Conservation (phyloP, 1,139 yeast genomes). For the Geotrichum candidum region DNA sequence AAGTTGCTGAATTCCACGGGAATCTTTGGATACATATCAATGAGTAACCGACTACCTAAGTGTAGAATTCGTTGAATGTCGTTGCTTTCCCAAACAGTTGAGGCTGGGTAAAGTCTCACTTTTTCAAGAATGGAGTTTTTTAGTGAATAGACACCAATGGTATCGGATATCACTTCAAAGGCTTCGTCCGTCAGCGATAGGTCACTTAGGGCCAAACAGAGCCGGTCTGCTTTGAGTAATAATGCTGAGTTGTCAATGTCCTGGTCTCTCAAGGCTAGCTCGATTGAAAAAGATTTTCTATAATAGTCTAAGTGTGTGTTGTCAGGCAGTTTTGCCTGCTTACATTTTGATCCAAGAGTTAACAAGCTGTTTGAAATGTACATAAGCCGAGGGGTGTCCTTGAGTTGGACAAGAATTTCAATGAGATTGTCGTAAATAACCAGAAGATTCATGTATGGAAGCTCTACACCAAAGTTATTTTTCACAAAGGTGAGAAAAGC, state of each 20-base stretch:
- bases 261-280: slow-evolving; percentile 15
- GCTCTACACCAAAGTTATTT: slow-evolving; percentile 1
- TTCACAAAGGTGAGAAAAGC: slow-evolving; percentile 11
- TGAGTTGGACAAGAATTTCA: not conserved
- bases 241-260: slow-evolving; percentile 10
- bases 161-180: slow-evolving; percentile 5
- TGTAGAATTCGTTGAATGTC: slow-evolving; percentile 9
- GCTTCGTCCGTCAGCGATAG: slow-evolving; percentile 11
- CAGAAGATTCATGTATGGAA: slow-evolving; percentile 6
- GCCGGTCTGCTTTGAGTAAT: slow-evolving; percentile 18
- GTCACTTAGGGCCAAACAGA: slow-evolving; percentile 18
- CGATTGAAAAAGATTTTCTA: slow-evolving; percentile 20
- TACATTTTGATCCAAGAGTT: slow-evolving; percentile 20
- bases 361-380: slow-evolving; percentile 22
- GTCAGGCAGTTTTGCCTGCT: slow-evolving; percentile 1
- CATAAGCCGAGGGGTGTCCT: slow-evolving; percentile 13
- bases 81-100: not conserved
- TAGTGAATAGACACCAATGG: slow-evolving; percentile 11
- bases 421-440: slow-evolving; percentile 12
- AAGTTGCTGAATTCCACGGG: slow-evolving; percentile 10
- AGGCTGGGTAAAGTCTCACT: not conserved
- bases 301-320: slow-evolving; percentile 19
- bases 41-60: slow-evolving; percentile 2
- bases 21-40: slow-evolving; percentile 9
- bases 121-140: slow-evolving; percentile 1